Percentiles rank a stretch among this genome's conserved stretches.
phyloP scores from a whole-genome alignment of 2,329 filamentous ascomycete genomes.

The Fusarium euwallaceae region DNA sequence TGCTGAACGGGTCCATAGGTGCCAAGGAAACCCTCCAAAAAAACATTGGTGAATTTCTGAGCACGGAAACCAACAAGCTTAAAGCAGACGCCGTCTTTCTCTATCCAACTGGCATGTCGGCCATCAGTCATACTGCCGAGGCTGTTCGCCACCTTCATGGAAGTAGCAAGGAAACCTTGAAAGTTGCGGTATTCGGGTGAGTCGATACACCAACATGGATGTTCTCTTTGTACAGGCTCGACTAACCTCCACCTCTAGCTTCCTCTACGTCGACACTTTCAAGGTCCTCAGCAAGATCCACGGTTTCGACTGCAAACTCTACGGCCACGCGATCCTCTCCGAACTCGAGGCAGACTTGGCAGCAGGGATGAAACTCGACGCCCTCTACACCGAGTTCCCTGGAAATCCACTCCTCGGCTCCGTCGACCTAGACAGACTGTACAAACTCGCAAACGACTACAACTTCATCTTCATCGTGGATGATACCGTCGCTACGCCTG shows the following conservation, averaged over 20 bases:
- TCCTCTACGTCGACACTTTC: constrained; percentile 49
- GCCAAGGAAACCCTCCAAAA: constrained; percentile 26
- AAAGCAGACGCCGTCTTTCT: constrained; percentile 59
- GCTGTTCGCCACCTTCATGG: constrained; percentile 17
- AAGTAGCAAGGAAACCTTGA: not conserved
- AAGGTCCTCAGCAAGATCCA: constrained; percentile 47
- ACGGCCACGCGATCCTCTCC: constrained; percentile 55
- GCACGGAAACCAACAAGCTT: constrained; percentile 25
- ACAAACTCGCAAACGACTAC: constrained; percentile 51
- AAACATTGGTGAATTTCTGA: constrained; percentile 38
- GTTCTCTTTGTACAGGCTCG: too few species aligned
- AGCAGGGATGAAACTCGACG: constrained; percentile 55
- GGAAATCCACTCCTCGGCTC: constrained; percentile 50
- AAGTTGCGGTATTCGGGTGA: constrained; percentile 48
- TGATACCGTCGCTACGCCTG: constrained; percentile 60
- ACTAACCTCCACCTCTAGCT: constrained; percentile 25
- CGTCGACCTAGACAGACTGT: constrained; percentile 46
- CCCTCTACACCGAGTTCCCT: constrained; percentile 61
- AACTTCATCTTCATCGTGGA: constrained; percentile 58
- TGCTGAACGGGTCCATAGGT: constrained; percentile 11
- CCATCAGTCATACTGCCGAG: constrained; percentile 52
- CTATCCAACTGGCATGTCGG: constrained; percentile 65
- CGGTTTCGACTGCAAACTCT: constrained; percentile 55
- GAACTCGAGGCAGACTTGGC: constrained; percentile 57
- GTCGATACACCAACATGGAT: not conserved